Evolutionary conservation across 139 green algal species (phyloP).

Genomic region (Volvox africanus): DNA sequence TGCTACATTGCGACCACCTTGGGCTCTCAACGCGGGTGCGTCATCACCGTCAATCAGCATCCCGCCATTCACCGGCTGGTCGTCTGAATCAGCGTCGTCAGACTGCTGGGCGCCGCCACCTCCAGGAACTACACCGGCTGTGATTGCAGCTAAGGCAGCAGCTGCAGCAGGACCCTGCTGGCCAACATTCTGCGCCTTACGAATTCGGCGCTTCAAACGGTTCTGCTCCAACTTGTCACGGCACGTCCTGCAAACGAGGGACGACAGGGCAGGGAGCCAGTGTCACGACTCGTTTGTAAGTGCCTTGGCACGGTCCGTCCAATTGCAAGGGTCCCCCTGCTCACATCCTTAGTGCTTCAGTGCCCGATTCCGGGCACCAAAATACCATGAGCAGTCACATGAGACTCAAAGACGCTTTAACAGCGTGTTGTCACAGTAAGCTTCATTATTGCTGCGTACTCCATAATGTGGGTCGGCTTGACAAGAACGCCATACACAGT

Average conservation of each 20-base stretch:
- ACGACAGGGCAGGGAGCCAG: too few species aligned
- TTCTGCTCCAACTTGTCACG: slow-evolving; percentile 43
- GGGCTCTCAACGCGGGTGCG: background rate
- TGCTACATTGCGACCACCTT: background rate
- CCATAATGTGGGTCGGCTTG: too few species aligned
- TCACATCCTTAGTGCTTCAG: too few species aligned
- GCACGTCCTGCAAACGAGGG: slow-evolving; percentile 16
- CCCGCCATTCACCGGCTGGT: background rate
- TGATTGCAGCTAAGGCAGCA: background rate
- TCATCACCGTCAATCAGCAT: background rate
- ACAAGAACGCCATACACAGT: too few species aligned
- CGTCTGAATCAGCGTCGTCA: slow-evolving; percentile 1
- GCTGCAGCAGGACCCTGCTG: background rate
- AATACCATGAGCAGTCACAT: too few species aligned
- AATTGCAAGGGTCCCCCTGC: too few species aligned
- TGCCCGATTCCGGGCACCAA: too few species aligned
- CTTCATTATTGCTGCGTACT: too few species aligned
- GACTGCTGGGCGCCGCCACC: background rate
- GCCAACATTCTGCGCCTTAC: background rate
- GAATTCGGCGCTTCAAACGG: background rate
- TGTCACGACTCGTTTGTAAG: too few species aligned
- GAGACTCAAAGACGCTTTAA: too few species aligned
- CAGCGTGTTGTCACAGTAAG: too few species aligned
- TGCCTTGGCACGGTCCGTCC: too few species aligned
- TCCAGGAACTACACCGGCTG: background rate